Evolutionary conservation across 208 protist species (phyloP).

Genomic region (Trypanosoma brucei): DNA sequence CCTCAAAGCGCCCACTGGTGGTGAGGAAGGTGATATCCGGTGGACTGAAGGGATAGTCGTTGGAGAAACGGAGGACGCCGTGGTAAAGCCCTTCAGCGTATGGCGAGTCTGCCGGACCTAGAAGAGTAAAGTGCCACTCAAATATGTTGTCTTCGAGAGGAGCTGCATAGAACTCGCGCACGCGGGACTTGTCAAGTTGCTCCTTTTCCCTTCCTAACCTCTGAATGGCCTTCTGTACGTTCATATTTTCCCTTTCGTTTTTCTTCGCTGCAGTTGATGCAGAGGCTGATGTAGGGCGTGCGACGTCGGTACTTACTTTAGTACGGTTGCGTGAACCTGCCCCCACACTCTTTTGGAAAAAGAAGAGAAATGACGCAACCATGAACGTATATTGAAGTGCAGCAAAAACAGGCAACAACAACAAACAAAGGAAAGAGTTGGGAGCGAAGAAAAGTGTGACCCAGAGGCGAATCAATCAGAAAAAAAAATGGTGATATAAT

Average conservation of each 20-base stretch:
- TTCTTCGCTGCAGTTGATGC: too few species aligned
- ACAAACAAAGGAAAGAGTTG: too few species aligned
- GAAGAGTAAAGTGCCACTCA: conserved; percentile 98
- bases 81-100: conserved; percentile 88
- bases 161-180: conserved; percentile 52
- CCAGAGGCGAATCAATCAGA: too few species aligned
- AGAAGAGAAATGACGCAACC: too few species aligned
- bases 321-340: too few species aligned
- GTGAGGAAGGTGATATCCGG: conserved; percentile 90
- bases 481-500: too few species aligned
- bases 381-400: too few species aligned
- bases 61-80: conserved; percentile 70
- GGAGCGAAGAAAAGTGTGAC: too few species aligned
- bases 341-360: too few species aligned
- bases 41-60: conserved; percentile 80
- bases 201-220: conserved; percentile 65
- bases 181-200: conserved; percentile 41
- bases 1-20: conserved; percentile 80
- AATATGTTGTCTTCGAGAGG: conserved; percentile 94
- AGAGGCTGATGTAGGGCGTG: too few species aligned
- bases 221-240: conserved; percentile 53
- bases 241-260: conserved; percentile 4
- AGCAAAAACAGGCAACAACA: too few species aligned
- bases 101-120: conserved; percentile 63
- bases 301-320: too few species aligned